A percentile compares a stretch with the other conserved stretches of the same genome.
These are phyloP conservation scores for Gastrodia elata DNA, from an alignment of 106 monocot species.

Conservation along the genomic window DNA sequence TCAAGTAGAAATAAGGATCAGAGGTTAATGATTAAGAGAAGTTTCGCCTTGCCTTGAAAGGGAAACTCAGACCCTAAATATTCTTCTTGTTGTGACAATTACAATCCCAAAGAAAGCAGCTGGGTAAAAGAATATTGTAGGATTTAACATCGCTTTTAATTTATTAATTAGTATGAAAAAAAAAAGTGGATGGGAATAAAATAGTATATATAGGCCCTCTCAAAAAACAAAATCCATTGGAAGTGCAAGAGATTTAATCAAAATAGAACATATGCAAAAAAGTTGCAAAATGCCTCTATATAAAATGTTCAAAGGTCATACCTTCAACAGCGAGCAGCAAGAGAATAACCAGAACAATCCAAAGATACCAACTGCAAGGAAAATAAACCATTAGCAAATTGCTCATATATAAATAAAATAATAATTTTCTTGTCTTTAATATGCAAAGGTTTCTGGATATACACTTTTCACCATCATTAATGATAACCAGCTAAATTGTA, in stretches of 20 bases:
- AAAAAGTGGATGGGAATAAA: neutral
- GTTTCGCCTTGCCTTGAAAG: no score
- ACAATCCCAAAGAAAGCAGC: no score
- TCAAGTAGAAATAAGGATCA: no score
- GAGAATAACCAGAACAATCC: constrained; percentile 73
- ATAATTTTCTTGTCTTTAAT: neutral
- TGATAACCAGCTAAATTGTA: neutral
- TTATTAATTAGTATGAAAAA: neutral
- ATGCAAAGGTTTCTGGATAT: neutral
- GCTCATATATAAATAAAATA: neutral
- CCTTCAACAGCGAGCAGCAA: constrained; percentile 70
- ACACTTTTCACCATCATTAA: neutral
- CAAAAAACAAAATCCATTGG: neutral
- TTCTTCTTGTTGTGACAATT: no score
- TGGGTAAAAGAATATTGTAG: neutral
- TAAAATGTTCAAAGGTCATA: constrained; percentile 14
- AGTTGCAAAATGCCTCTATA: neutral
- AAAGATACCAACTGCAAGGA: constrained; percentile 83
- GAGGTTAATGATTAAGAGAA: no score
- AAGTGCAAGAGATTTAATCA: neutral
- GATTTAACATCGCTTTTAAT: neutral
- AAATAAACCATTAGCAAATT: neutral
- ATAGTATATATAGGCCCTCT: neutral
- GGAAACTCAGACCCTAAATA: no score
- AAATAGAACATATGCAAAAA: neutral